Evolutionary conservation across 148 eudicot species (phyloP).

Genomic region (Diospyros kaki): DNA sequence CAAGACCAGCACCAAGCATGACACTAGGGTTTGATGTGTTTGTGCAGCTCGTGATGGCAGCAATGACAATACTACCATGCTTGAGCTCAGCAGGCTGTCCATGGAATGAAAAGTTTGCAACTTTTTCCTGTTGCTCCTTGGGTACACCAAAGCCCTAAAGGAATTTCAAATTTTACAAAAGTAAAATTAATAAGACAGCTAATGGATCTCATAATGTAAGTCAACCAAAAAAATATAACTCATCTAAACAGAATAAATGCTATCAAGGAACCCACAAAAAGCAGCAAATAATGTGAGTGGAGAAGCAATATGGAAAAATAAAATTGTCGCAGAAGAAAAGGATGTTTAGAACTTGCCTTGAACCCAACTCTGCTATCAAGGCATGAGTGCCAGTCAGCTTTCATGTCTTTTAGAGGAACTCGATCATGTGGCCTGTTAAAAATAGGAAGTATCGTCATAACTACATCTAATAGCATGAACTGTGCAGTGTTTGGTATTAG

Average conservation of each 20-base stretch:
- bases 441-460: not conserved
- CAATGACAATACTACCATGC: constrained; percentile 93
- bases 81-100: constrained; percentile 84
- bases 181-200: not conserved
- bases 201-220: not conserved
- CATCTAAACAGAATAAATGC: not conserved
- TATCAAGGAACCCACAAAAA: not conserved
- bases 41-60: constrained; percentile 94
- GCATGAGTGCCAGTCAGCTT: constrained; percentile 85
- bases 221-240: not conserved
- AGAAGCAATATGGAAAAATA: not conserved
- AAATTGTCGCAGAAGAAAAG: not conserved
- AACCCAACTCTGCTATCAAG: constrained; percentile 85
- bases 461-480: not conserved
- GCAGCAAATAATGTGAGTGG: not conserved
- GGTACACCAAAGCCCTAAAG: constrained; percentile 81
- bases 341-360: constrained; percentile 46
- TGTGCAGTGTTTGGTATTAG: not conserved
- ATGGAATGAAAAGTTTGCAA: constrained; percentile 64
- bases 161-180: constrained; percentile 8
- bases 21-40: constrained; percentile 98
- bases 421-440: constrained; percentile 81
- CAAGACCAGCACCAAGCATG: constrained; percentile 96
- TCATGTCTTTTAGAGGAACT: constrained; percentile 78
- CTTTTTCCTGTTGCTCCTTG: constrained; percentile 74